phyloP scores from a whole-genome alignment of 257 asterid genomes.

The Apocynum venetum region DNA sequence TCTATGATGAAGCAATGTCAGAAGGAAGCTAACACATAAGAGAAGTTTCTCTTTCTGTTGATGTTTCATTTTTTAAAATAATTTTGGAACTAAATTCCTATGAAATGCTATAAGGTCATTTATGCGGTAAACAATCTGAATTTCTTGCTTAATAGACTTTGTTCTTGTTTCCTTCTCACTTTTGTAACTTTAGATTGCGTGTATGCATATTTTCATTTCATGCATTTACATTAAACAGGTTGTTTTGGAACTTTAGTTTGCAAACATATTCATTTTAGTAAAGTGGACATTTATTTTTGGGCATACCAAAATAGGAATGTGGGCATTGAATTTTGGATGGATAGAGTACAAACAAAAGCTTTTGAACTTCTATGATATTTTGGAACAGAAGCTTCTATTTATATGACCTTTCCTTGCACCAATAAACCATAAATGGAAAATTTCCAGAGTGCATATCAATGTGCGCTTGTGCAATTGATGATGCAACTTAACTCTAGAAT shows the following conservation, averaged over 20 bases:
- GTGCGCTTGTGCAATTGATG: not conserved
- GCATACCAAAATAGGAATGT: not conserved
- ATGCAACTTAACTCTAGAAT: not conserved
- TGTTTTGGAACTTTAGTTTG: not conserved
- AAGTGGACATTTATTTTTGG: too few relatives aligned
- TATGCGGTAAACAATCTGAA: not conserved
- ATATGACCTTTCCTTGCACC: not conserved
- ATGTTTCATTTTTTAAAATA: not conserved
- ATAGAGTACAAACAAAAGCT: not conserved
- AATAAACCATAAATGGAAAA: not conserved
- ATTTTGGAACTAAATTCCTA: not conserved
- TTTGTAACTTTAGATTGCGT: not conserved
- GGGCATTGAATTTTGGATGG: too few relatives aligned
- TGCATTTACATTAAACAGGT: not conserved
- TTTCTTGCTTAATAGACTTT: not conserved
- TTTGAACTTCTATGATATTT: not conserved
- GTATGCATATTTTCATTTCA: too few relatives aligned
- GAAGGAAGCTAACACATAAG: not conserved
- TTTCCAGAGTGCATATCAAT: not conserved
- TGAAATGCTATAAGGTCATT: not conserved
- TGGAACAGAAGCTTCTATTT: not conserved
- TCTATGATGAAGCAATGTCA: not conserved
- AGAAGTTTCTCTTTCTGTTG: not conserved
- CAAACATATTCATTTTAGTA: too few relatives aligned
- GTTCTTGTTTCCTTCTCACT: not conserved